Evolutionary conservation across 495 filamentous ascomycete genomes (phyloP), one percentile per base, ranked within the genome.

Genomic region (Aspergillus affinis): DNA sequence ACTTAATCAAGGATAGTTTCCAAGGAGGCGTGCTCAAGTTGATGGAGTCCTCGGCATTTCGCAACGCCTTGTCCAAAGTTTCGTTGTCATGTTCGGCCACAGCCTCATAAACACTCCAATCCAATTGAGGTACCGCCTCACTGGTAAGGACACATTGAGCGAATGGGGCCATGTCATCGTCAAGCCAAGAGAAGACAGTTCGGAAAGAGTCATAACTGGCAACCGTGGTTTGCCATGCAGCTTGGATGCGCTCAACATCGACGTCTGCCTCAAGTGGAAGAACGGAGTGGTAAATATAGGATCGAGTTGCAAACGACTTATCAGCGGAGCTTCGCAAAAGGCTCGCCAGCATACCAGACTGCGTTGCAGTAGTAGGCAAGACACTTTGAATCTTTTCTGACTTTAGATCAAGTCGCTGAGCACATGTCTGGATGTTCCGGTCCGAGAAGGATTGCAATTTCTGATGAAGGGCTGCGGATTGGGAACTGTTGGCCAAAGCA

Each of bases 261-360:
- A 83, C 69, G 0, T 54, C 55, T 0, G 72, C 13, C 5, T 69
- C 54, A 0, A 93, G 66, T 6, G 71, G 54, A 48, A 91, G 81
- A 0, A 70, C 66, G 54, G 92, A 91, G 3, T 79, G 72, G 64
- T 87, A 87, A 69, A 90, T 90, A 58, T 93, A 92, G 0, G 85
- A 70, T 17, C 58, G 62, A 17, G 73, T 68, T 36, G 75, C 57
- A 4, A 79, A 78, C 0, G 60, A 51, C 26, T 53, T 36, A 48
- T 67, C 56, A 2, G 62, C 52, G 4, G 51, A 58, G 30, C 76
- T 78, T 3, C 77, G 70, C 1, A 83, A 69, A 8, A 87, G 86
- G 47, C 84, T 80, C 6, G 86, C 81, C 51, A 93, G 81, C 76
- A 93, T 90, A 3, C 88, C 90, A 57, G 89, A 81, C 63, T 94